phyloP scores from a whole-genome alignment of 352 stramenopile genomes.

The Globisporangium iwayamae region DNA sequence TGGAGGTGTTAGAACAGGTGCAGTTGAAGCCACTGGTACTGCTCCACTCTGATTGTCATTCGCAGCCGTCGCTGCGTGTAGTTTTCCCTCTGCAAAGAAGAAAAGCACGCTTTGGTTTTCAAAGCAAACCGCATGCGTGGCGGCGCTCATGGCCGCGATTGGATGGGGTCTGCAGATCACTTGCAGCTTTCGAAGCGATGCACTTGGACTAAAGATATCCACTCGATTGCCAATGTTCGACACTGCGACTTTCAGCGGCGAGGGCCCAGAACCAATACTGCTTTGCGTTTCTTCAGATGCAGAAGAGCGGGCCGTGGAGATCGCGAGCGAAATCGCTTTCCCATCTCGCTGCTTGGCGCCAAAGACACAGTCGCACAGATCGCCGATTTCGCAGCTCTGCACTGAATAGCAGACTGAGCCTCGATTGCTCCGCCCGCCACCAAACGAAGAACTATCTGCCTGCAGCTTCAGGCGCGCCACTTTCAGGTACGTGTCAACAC shows the following conservation, averaged over 20 bases:
- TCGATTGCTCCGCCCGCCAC: conserved; percentile 13
- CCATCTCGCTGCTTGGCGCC: conserved; percentile 23
- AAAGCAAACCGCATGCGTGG: conserved; percentile 35
- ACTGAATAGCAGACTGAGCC: conserved; percentile 38
- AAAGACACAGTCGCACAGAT: conserved; percentile 50
- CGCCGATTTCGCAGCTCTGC: conserved; percentile 50
- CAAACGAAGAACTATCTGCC: conserved; percentile 27
- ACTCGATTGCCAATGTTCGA: conserved; percentile 39
- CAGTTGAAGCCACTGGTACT: conserved; percentile 5
- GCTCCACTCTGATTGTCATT: conserved; percentile 12
- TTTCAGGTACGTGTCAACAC: conserved; percentile 40
- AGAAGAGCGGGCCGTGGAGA: conserved; percentile 22
- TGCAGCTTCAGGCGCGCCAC: conserved; percentile 60
- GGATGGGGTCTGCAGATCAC: conserved; percentile 25
- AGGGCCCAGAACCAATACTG: neutral
- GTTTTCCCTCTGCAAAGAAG: conserved; percentile 28
- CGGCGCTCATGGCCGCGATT: conserved; percentile 21
- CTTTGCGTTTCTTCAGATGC: neutral
- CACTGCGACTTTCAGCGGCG: conserved; percentile 28
- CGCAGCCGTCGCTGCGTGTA: conserved; percentile 27
- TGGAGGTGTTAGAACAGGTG: neutral
- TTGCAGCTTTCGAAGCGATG: conserved; percentile 32
- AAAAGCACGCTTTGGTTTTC: conserved; percentile 37
- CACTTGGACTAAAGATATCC: conserved; percentile 33
- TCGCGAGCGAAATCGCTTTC: conserved; percentile 23